These are phyloP conservation scores for Daldinia sp. DNA, from an alignment of 2,329 filamentous ascomycete genomes.

Conservation along the genomic window DNA sequence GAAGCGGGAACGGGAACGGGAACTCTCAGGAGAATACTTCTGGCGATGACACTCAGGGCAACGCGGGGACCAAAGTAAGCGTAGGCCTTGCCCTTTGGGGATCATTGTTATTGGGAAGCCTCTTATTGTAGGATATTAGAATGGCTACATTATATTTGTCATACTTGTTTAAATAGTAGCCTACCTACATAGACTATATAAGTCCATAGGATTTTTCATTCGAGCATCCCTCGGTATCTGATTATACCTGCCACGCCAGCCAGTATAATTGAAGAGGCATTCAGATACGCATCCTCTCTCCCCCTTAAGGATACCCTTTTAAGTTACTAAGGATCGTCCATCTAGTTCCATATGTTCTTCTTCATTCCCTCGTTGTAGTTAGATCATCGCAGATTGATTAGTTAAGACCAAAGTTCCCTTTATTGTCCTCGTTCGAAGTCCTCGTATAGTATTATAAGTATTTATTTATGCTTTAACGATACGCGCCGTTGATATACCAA, in stretches of 20 bases:
- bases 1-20: slow-evolving; percentile 8
- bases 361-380: background rate
- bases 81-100: slow-evolving; percentile 15
- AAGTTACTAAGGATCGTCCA: background rate
- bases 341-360: background rate
- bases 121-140: slow-evolving; percentile 8
- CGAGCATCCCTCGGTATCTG: background rate
- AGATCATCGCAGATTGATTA: background rate
- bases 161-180: background rate
- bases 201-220: background rate
- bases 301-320: too few relatives aligned
- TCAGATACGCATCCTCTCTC: too few relatives aligned
- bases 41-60: background rate
- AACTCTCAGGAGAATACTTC: background rate
- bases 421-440: background rate
- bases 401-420: background rate
- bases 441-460: too few relatives aligned
- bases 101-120: slow-evolving; percentile 19
- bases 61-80: slow-evolving; percentile 14
- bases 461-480: background rate
- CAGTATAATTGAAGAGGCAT: background rate
- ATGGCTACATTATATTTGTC: background rate
- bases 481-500: background rate
- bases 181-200: background rate
- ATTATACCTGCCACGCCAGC: background rate